Base-by-base conservation (phyloP, 371 early-diverging fungal genomes). In the Lichtheimia ornata region DNA sequence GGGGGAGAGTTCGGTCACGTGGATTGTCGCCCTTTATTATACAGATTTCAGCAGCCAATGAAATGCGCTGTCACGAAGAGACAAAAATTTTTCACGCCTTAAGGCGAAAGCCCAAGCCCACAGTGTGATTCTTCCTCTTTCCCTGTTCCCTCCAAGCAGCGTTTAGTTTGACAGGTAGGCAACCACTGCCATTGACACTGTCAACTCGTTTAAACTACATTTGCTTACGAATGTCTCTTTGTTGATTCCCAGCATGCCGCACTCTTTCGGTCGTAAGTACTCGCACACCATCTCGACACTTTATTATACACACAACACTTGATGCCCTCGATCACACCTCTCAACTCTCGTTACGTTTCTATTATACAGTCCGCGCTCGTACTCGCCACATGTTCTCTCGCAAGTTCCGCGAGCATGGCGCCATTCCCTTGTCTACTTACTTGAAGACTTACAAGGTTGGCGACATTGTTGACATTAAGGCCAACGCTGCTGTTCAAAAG, bases 341-440 rank as follows among this genome's bases (percentile, higher is more conserved):
- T 35, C 35, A 35, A 35, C 35, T 35, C 35, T 35, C 35, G 35
- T 35, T 35, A 35, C 35, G 35, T 51, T 58, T 53, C 14, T 53
- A 30, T 64, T 49, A 20, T 55, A 28, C 63, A 77, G 81, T 91
- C 83, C 91, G 99, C 81, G 97, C 98, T 76, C 95, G 98, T 82
- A 99, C 99, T 69, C 92, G 99, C 84, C 92, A 96, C 88, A 86
- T 97, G 87, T 99, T 99, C 85, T 84, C 96, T 69, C 94, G 97
- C 79, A 92, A 92, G 75, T 98, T 97, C 93, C 92, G 97, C 68
- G 88, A 93, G 72, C 88, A 94, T 74, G 97, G 97, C 70, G 86
- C 88, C 67, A 91, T 97, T 81, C 87, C 88, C 74, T 88, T 97
- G 71, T 93, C 97, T 66, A 99, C 97, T 78, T 97, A 97, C 88